Base-by-base conservation (phyloP, 2,329 filamentous ascomycete species). In the Trichoderma koningiopsis region DNA sequence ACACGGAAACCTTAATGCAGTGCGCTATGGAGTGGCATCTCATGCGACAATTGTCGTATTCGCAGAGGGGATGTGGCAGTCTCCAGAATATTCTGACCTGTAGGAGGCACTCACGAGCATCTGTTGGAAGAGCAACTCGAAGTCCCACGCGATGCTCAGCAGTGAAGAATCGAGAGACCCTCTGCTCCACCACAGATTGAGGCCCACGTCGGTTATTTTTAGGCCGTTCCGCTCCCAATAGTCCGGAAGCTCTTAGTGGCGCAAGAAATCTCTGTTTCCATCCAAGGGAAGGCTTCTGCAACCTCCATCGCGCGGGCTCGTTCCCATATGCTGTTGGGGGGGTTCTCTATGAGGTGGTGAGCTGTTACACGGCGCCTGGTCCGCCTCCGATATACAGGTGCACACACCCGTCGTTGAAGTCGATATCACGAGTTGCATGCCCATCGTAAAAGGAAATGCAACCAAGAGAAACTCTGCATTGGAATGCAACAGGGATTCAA, bases 151-250 rank as follows among this genome's bases (percentile, higher is more conserved):
- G 68, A 69, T 69, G 27, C 56, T 53, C 24, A 37, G 13, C 33
- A 43, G n/a, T 55, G 19, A 52, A 37, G 52, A 49, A 57, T 57
- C 37, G 55, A 67, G n/a, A 27, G 37, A 11, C 63, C 67, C 60
- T 63, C 67, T 55, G 49, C 60, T 58, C 67, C 59, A 64, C 67
- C 37, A 47, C 24, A 19, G 49, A 52, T 22, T 24, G 52, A 58
- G 63, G 63, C 31, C 55, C 63, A 61, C 47, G 67, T 58, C 53
- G 67, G 67, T 69, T 69, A 69, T 69, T 69, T 64, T 69, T 69
- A 69, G 67, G 67, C 65, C 65, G 43, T 55, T 57, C 67, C 65
- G 43, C 47, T 57, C 67, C 65, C 67, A 64, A 64, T 57, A 53
- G 67, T 52, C 64, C 43, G 67, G 67, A n/a, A 64, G 19, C 60